Percentiles rank a stretch among this genome's conserved stretches.
Evolutionary conservation across 2,329 filamentous ascomycete genomes (phyloP).

Genomic region (Periconia digitata): DNA sequence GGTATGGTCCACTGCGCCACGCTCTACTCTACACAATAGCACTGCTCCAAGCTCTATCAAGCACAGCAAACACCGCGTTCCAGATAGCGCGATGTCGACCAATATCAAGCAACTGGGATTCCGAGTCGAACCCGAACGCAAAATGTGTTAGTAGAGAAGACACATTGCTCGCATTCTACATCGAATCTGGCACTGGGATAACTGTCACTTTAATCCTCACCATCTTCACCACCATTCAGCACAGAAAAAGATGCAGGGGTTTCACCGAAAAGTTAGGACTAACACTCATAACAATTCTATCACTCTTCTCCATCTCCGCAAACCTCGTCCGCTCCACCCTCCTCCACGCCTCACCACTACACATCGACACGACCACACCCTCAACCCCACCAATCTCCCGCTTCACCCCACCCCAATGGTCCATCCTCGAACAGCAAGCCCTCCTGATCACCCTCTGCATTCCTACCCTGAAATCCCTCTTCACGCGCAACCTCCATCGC

Average conservation of each 20-base stretch:
- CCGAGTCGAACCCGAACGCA: slow-evolving; percentile 5
- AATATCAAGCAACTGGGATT: slow-evolving; percentile 19
- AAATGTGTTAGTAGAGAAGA: slow-evolving; percentile 10
- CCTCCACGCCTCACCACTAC: slow-evolving; percentile 10
- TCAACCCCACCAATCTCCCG: slow-evolving; percentile 16
- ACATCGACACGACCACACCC: neutral
- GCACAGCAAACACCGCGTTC: slow-evolving; percentile 17
- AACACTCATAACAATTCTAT: slow-evolving; percentile 18
- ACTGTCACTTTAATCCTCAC: slow-evolving; percentile 23
- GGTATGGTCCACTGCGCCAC: slow-evolving; percentile 12
- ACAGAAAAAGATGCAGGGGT: neutral
- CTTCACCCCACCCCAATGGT: slow-evolving; percentile 19
- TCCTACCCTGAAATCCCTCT: slow-evolving; percentile 22
- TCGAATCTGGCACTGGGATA: slow-evolving; percentile 17
- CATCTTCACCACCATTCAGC: slow-evolving; percentile 10
- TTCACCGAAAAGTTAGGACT: slow-evolving; percentile 22
- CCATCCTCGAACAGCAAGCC: slow-evolving; percentile 22
- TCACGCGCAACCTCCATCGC: slow-evolving; percentile 15
- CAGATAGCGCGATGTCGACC: slow-evolving; percentile 23
- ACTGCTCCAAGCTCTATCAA: slow-evolving; percentile 18
- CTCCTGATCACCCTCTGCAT: slow-evolving; percentile 26
- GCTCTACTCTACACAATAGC: slow-evolving; percentile 25
- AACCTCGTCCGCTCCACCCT: slow-evolving; percentile 21
- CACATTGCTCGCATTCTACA: slow-evolving; percentile 13
- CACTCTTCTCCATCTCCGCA: slow-evolving; percentile 22